Base-by-base conservation (phyloP, 805 yeast species). In the Wickerhamomyces ciferrii region DNA sequence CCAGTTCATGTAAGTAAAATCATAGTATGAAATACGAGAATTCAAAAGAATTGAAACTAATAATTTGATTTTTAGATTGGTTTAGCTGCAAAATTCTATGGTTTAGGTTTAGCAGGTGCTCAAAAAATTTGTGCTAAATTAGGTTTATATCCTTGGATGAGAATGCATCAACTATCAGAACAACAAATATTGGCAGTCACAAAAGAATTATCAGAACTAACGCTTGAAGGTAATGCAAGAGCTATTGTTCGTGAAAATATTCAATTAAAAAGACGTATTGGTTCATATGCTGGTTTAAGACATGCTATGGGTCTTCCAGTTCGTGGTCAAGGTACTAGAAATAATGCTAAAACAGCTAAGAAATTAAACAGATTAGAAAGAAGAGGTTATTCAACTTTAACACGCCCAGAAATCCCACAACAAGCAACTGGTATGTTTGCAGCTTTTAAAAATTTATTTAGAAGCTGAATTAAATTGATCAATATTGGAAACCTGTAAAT, bases 61-160 rank as follows among this genome's bases (percentile, higher is more conserved):
- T 14, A 4, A 4, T 20, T 19, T 19, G 17, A 25, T 25, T 3
- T n/a, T 10, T 5, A 50, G 66, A 69, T 76, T 52, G 98, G 95
- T 5, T 73, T 94, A 51, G 82, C 91, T 21, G 76, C 84, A 47
- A 83, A 83, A 51, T 84, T 94, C 53, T 91, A 87, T 62, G 99
- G 98, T 27, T 72, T 94, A 37, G 97, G 98, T n/a, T 66, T 70
- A 41, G 65, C 70, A 45, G 80, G 86, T 10, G 92, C 97, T 2
- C 78, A 78, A 52, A 72, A 74, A 57, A 72, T 94, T 44, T 90
- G 97, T 63, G 83, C 97, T 36, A 88, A 82, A 61, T 79, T 92
- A 20, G 97, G 96, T 11, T 78, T 94, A 49, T 92, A 91, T 61
- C 98, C 98, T 41, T 74, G 78, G 62, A 91, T 92, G 96, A 81